Evolutionary conservation across 164 flowering plant species (phyloP), one percentile per base, ranked within the genome.

Genomic region (Annona cherimola): DNA sequence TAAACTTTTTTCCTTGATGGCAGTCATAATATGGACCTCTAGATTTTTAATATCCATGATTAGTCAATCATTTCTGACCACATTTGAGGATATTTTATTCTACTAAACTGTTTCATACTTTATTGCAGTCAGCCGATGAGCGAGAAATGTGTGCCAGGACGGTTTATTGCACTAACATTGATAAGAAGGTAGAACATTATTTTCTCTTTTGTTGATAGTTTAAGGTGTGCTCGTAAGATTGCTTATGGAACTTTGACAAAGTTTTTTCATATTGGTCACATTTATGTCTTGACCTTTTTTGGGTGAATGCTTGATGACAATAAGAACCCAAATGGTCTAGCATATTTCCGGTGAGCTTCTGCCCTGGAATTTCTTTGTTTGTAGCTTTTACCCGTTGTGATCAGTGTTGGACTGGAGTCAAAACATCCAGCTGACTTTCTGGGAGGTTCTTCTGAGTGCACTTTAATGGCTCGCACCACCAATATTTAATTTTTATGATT

Each of bases 91-190:
- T 11, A 5, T 9, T 63, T 64, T 64, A 14, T 40, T 2, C 11
- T 35, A 64, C 66, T 60, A 46, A 72, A 61, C 41, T 64, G 57
- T 44, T 75, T 46, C 60, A 57, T 14, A 73, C 35, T 26, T 61
- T 67, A 55, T 14, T 77, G 45, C 87, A 95, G 99, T 91, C 97
- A 71, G 98, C 91, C 76, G 97, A 95, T 85, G 99, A 95, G 76
- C 86, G 99, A 61, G 98, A 95, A 83, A 91, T 95, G 97, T 95
- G 99, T 77, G 89, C 97, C 67, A 85, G 98, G 77, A 95, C 99
- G 63, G 86, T 95, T 66, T 95, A 95, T 64, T 93, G 98, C 71
- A 89, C 99, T 68, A 95, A 95, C 76, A 93, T 95, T 79, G 99
- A 95, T 77, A 95, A 95, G 86, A 90, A 90, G 98, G 99, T 95